Base-by-base conservation (phyloP, 1,139 yeast genomes). In the Magnusiomyces paraingens region DNA sequence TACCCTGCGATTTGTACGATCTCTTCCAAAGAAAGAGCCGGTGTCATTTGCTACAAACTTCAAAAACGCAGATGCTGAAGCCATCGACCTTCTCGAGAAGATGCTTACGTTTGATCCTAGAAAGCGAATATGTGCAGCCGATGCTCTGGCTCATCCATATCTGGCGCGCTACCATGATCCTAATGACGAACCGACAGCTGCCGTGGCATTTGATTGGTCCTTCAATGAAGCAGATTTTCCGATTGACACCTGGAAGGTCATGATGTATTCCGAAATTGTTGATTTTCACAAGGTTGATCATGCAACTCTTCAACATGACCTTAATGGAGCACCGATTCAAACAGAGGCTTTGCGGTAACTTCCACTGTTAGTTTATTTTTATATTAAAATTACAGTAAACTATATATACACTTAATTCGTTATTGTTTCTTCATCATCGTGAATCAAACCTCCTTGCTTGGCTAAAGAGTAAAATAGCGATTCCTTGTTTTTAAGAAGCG, bases 101-200 rank as follows among this genome's bases (percentile, higher is more conserved):
- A 89, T 93, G 96, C 80, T 93, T 56, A 90, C 90, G 8, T 93
- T 93, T 68, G 98, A 93, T 67, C 97, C 99, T 26, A 84, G 87
- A 63, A 87, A 86, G 74, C 83, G 99, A 70, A 87, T 91, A 59
- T 86, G 95, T 38, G 98, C 98, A 1, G 93, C 84, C 2, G 88
- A 88, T 59, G 95, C 96, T 1, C 76, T 93, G 64, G 80, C 84
- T 14, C 99, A 94, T 70, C 94, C 94, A 17, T 93, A 93, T 71
- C 76, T 94, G 74, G 90, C 91, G 48, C 96, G 96, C n/a, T 94
- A 93, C 72, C 99, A 93, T 69, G 99, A 94, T 67, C 97, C 98
- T 35, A 81, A 93, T 5, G 99, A 93, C 71, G 99, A 93, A 72
- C 99, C 99, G 1, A 85, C 82, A 3, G 96, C 99, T 51, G 90